Percentiles rank a stretch among this genome's conserved stretches.
These are phyloP conservation scores for Cucumis hystrix DNA, from an alignment of 306 rosid genomes.

Conservation along the genomic window DNA sequence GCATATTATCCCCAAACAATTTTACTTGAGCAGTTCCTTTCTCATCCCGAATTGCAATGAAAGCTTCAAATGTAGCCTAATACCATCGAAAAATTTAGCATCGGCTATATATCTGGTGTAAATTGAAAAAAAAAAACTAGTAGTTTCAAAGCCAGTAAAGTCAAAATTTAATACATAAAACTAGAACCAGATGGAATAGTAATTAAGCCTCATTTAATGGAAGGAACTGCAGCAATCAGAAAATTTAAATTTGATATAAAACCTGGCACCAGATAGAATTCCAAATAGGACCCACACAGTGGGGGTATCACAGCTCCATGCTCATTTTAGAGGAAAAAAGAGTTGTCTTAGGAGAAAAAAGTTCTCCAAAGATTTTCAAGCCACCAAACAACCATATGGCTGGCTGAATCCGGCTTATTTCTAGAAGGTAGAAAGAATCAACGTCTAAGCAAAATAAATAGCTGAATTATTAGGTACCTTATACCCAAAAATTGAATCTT, in stretches of 20 bases:
- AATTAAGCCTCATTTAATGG: neutral
- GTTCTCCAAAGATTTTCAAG: neutral
- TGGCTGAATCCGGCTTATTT: neutral
- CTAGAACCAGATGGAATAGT: neutral
- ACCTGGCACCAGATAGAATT: neutral
- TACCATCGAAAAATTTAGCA: slow-evolving; percentile 11
- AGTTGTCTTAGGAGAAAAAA: neutral
- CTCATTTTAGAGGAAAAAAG: neutral
- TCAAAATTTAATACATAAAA: neutral
- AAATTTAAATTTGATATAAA: neutral
- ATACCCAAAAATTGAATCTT: slow-evolving; percentile 80
- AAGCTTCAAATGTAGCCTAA: slow-evolving; percentile 95
- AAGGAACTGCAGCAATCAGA: neutral
- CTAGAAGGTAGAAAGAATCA: neutral
- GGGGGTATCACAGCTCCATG: neutral
- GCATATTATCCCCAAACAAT: slow-evolving; percentile 83
- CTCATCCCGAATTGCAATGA: slow-evolving; percentile 72
- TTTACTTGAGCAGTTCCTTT: slow-evolving; percentile 78
- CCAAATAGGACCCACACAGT: neutral
- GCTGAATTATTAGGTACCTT: slow-evolving; percentile 32
- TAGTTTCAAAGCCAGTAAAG: neutral
- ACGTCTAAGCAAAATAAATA: neutral
- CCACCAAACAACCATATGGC: neutral
- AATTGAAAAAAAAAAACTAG: neutral
- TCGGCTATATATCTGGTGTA: neutral